Conservation (phyloP, 768 basidiomycete genomes). For the Pholiota microspora region DNA sequence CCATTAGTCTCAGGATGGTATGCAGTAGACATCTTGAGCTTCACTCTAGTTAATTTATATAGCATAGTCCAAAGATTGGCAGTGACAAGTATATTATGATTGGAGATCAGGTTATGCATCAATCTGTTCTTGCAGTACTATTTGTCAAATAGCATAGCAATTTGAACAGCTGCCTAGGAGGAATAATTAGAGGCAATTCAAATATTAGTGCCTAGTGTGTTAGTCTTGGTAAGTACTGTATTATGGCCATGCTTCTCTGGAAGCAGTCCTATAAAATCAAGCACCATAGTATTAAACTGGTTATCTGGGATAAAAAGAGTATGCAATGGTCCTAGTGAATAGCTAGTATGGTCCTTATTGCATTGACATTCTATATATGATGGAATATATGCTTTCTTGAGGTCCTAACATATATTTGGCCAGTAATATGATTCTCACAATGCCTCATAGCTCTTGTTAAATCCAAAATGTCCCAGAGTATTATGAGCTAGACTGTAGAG, state of each 20-base stretch:
- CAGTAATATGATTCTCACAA: slow-evolving; percentile 27
- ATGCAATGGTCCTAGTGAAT: slow-evolving; percentile 30
- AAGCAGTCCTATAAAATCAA: slow-evolving; percentile 11
- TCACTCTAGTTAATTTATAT: slow-evolving; percentile 24
- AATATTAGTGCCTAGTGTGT: slow-evolving; percentile 22
- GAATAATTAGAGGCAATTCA: background rate
- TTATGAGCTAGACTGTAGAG: slow-evolving; percentile 11
- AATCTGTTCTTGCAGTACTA: slow-evolving; percentile 37
- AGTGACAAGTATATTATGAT: slow-evolving; percentile 26
- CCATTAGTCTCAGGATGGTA: slow-evolving; percentile 42
- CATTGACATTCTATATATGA: slow-evolving; percentile 32
- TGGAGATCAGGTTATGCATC: slow-evolving; percentile 28
- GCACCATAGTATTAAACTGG: slow-evolving; percentile 4
- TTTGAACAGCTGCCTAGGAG: slow-evolving; percentile 1
- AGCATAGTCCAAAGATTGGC: slow-evolving; percentile 30
- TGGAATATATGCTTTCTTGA: slow-evolving; percentile 32
- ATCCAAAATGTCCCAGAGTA: slow-evolving; percentile 30
- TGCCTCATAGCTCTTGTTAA: slow-evolving; percentile 27
- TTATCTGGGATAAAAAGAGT: slow-evolving; percentile 18
- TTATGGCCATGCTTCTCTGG: slow-evolving; percentile 13
- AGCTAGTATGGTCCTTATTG: slow-evolving; percentile 30
- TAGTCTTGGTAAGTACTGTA: slow-evolving; percentile 21
- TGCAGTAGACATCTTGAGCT: slow-evolving; percentile 30
- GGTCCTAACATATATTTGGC: slow-evolving; percentile 33
- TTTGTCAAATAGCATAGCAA: slow-evolving; percentile 26